These are phyloP conservation scores for Pachysolen tannophilus DNA, from an alignment of 805 yeast genomes.

Conservation along the genomic window DNA sequence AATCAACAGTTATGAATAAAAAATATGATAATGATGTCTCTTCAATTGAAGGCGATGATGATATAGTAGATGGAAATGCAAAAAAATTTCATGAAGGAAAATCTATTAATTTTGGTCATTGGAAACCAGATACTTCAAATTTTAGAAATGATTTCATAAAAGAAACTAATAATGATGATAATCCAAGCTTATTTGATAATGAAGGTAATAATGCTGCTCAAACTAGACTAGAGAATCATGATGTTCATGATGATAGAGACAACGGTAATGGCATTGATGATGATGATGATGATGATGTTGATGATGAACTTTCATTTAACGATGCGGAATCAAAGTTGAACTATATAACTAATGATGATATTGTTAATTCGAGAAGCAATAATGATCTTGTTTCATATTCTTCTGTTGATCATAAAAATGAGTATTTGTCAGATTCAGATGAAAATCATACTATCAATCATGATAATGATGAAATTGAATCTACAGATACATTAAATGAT, in stretches of 20 bases:
- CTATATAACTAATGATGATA: too few species aligned
- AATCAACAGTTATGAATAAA: conserved; percentile 13
- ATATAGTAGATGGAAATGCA: conserved; percentile 14
- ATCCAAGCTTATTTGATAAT: too few species aligned
- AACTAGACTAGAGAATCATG: too few species aligned
- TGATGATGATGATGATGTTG: conserved; percentile 7
- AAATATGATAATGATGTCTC: not conserved
- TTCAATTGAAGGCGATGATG: not conserved
- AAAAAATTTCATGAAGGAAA: too few species aligned
- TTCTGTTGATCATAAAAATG: too few species aligned
- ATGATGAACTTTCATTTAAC: conserved; percentile 2
- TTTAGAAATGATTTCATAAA: conserved; percentile 41
- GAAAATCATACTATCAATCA: too few species aligned
- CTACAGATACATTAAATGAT: conserved; percentile 5
- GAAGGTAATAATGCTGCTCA: too few species aligned
- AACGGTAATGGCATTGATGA: conserved; percentile 4
- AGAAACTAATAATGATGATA: conserved; percentile 31
- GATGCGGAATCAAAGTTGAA: too few species aligned
- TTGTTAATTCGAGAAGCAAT: too few species aligned
- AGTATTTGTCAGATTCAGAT: too few species aligned
- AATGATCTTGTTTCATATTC: too few species aligned
- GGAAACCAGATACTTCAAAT: conserved; percentile 52
- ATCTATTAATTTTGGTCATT: conserved; percentile 17
- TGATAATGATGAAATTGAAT: conserved; percentile 3
- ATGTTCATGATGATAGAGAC: conserved; percentile 1